Evolutionary conservation across 2,329 filamentous ascomycete genomes (phyloP), one percentile per base, ranked within the genome.

Genomic region (Stylonectria norvegica): DNA sequence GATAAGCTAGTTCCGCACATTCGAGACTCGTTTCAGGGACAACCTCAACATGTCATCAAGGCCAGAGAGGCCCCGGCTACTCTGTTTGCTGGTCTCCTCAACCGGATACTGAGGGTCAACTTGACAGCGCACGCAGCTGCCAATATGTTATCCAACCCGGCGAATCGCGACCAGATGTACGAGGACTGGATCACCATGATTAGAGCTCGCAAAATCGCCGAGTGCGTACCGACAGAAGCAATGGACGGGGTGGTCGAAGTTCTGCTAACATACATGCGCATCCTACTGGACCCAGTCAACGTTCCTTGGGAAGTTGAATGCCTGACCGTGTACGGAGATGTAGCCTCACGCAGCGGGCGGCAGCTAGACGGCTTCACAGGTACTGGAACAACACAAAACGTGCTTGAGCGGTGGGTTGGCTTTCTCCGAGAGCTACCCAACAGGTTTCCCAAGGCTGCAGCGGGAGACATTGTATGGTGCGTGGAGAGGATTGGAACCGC

Each of bases 111-210:
- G 23, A 81, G 90, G 42, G 93, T 96, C 45, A 98, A 98, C 59
- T 78, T 93, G 43, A 89, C 91, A 15, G 93, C 93, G 2, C 91
- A 97, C 59, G 90, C 93, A 2, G 89, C 91, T 2, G 91, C 90
- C 16, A 94, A 93, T 48, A 89, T 95, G 78, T 75, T 98, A 10
- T 88, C 88, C 6, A 88, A 91, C 56, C 83, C 89, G 14, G 86
- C 88, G 32, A 94, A 95, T 60, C 81, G 93, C 39, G 89, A 93
- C 50, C 86, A 93, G 58, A 97, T 98, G 93, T 96, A 93, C 71
- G 73, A 85, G 36, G 93, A 98, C 59, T 95, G 90, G 83, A 81
- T 89, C 28, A 80, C 72, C 3, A 77, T 78, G 67, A 78, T 84
- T 20, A 71, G 77, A 18, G 69, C 78, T 8, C 74, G 79, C 33